Evolutionary conservation across 2,329 filamentous ascomycete genomes (phyloP).

Genomic region (Penicillium sp.): DNA sequence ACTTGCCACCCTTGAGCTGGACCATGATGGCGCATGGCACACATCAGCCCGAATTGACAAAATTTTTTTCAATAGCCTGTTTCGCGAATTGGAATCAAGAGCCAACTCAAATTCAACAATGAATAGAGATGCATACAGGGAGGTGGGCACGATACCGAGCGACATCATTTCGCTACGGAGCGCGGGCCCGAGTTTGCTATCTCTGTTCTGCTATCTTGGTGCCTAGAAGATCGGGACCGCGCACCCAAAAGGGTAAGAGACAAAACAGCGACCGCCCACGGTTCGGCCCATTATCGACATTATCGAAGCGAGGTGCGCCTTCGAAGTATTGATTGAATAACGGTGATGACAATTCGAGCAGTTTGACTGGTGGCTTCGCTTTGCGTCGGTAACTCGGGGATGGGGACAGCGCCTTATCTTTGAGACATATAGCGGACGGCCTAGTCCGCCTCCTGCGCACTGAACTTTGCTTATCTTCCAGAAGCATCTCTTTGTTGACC

Average conservation of each 20-base stretch:
- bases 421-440: constrained; percentile 8
- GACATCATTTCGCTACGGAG: background rate
- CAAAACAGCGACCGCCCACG: background rate
- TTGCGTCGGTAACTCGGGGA: background rate
- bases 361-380: background rate
- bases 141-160: background rate
- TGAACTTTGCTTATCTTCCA: constrained; percentile 6
- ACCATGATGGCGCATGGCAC: too few species aligned
- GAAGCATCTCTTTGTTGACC: background rate
- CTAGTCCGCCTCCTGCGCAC: background rate
- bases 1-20: too few species aligned
- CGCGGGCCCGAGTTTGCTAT: background rate
- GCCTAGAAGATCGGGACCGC: background rate
- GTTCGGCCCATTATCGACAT: background rate
- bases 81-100: background rate
- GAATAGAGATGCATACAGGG: background rate
- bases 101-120: background rate
- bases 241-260: background rate
- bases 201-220: background rate
- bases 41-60: background rate
- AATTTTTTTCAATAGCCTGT: background rate
- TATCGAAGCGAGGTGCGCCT: background rate
- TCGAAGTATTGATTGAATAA: background rate
- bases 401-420: constrained; percentile 10
- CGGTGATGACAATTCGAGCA: background rate